Evolutionary conservation across 768 basidiomycete species (phyloP), one percentile per base, ranked within the genome.

Genomic region (Kwoniella mangroviensis): DNA sequence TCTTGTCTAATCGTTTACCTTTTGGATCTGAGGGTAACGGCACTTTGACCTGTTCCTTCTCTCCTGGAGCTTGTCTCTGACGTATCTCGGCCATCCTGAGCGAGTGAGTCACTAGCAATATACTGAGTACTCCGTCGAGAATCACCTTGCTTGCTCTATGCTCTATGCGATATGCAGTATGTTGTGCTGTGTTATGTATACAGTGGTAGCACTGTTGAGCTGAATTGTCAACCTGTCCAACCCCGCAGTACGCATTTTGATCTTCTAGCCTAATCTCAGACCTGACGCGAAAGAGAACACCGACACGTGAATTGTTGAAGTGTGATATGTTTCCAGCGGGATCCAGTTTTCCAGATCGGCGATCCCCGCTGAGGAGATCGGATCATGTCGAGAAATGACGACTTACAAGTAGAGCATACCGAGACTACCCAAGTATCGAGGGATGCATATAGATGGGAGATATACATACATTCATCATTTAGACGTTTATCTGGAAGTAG

Each of bases 21-120:
- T 55, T 17, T 22, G 15, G 43, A 24, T 10, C 26, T 19, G 34
- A 13, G 42, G 65, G 65, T 6, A 66, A 40, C 11, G 65, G 65
- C 28, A 66, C 56, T 45, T 43, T 57, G 15, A 66, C 65, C 45
- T 66, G 65, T 13, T 42, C 65, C 28, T 59, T 58, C 22, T 49
- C 56, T 2, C 40, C 40, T 15, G 7, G 34, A 22, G 24, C 13
- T 6, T 13, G 34, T 49, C 62, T 24, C 13, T 63, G 62, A 28
- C 62, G 62, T 24, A 63, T 51, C n/a, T 63, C 62, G 26, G 62
- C 62, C 62, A 63, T 63, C n/a, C 2, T 52, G 41, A 43, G 40
- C 17, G 9, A 34, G 34, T 7, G 9, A 34, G 1, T 34, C 34
- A 34, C 34, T 34, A 34, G 34, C 34, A 34, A 34, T 34, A 34